Conservation (phyloP, 2,329 filamentous ascomycete genomes). For the Aspergillus alliaceus region DNA sequence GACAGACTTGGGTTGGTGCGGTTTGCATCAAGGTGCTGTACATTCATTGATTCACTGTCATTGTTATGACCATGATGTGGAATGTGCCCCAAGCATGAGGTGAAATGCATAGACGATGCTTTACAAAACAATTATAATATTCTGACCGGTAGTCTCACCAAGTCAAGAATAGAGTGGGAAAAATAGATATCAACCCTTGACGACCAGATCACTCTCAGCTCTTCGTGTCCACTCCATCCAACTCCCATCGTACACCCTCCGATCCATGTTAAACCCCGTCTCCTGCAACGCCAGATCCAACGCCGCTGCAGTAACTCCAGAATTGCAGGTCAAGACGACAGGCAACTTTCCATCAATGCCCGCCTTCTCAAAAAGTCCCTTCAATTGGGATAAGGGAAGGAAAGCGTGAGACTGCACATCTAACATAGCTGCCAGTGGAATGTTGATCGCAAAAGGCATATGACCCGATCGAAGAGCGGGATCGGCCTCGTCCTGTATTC, state of each 20-base stretch:
- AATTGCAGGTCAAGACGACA: slow-evolving; percentile 29
- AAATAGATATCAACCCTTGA: background rate
- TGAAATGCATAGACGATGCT: too few species aligned
- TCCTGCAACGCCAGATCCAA: slow-evolving; percentile 24
- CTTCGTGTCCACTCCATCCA: slow-evolving; percentile 31
- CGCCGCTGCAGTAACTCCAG: slow-evolving; percentile 29
- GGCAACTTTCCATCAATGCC: slow-evolving; percentile 17
- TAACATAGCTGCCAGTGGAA: slow-evolving; percentile 24
- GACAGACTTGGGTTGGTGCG: too few species aligned
- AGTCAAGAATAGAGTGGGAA: too few species aligned
- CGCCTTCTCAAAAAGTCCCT: slow-evolving; percentile 12
- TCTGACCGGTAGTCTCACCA: too few species aligned
- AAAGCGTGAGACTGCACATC: slow-evolving; percentile 11
- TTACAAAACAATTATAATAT: too few species aligned
- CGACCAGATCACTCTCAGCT: slow-evolving; percentile 15
- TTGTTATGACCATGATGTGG: too few species aligned
- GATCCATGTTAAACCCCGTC: slow-evolving; percentile 17
- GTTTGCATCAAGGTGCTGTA: too few species aligned
- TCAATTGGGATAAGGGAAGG: slow-evolving; percentile 11
- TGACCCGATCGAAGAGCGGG: slow-evolving; percentile 21
- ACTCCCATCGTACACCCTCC: slow-evolving; percentile 32
- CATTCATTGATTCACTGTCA: too few species aligned
- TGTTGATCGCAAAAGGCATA: slow-evolving; percentile 27
- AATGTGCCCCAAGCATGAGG: too few species aligned
- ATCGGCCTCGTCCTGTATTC: slow-evolving; percentile 15